Conservation (phyloP, 2,329 filamentous ascomycete genomes). For the Gliomastix tumulicola region DNA sequence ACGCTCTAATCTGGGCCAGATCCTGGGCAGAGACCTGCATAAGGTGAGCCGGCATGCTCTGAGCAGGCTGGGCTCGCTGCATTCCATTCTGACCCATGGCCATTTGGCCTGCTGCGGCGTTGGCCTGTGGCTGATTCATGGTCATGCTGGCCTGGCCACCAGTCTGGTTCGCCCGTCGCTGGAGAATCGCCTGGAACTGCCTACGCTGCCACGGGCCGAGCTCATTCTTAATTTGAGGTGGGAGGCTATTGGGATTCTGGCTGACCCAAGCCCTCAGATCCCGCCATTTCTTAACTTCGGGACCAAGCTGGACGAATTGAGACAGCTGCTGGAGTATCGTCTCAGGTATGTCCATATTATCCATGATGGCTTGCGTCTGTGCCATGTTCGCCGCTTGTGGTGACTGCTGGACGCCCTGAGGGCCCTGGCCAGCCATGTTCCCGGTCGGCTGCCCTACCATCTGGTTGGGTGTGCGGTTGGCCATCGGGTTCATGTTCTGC, state of each 20-base stretch:
- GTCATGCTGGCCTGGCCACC: background rate
- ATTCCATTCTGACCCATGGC: conserved; percentile 6
- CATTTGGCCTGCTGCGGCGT: conserved; percentile 9
- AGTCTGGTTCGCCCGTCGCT: conserved; percentile 14
- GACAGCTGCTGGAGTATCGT: conserved; percentile 16
- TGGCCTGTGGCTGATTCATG: background rate
- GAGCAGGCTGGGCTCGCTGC: conserved; percentile 19
- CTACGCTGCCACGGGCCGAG: conserved; percentile 25
- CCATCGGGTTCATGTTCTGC: conserved; percentile 21
- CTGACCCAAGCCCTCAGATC: conserved; percentile 35
- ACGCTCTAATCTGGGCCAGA: conserved; percentile 19
- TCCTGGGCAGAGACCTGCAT: no score
- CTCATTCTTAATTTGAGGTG: conserved; percentile 19
- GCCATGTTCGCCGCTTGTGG: conserved; percentile 13
- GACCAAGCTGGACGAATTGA: conserved; percentile 23
- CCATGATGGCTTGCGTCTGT: conserved; percentile 29
- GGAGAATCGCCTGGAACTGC: conserved; percentile 28
- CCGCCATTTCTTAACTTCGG: conserved; percentile 41
- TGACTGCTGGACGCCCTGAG: conserved; percentile 20
- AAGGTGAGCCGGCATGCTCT: conserved; percentile 21
- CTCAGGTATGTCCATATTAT: conserved; percentile 38
- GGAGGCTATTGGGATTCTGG: conserved; percentile 24
- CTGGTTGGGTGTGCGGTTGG: conserved; percentile 18
- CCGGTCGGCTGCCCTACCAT: conserved; percentile 22
- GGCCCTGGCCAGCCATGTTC: conserved; percentile 18